Evolutionary conservation across 805 yeast genomes (phyloP).

Genomic region (Blastobotrys chiropterorum): DNA sequence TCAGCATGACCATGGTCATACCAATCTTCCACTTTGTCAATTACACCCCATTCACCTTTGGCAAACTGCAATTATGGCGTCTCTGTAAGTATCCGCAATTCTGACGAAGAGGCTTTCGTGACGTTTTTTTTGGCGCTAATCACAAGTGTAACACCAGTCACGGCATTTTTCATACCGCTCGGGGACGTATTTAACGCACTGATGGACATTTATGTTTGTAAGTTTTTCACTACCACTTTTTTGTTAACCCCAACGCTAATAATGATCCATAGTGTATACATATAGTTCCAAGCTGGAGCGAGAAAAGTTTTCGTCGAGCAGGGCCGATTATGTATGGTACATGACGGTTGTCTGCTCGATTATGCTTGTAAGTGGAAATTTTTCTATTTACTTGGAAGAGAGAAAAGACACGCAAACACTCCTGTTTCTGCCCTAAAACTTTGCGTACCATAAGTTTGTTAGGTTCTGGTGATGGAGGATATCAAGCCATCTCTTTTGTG

Average conservation of each 20-base stretch:
- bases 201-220: not conserved
- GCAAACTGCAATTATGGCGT: conserved; percentile 19
- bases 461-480: conserved; percentile 33
- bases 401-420: conserved; percentile 14
- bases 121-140: not conserved
- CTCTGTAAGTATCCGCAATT: conserved; percentile 15
- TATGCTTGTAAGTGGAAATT: conserved; percentile 19
- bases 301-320: conserved; percentile 14
- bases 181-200: not conserved
- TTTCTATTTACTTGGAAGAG: not conserved
- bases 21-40: not conserved
- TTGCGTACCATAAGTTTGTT: conserved; percentile 23
- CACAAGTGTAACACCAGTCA: conserved; percentile 12
- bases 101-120: not conserved
- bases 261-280: conserved; percentile 15
- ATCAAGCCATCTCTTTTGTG: conserved; percentile 21
- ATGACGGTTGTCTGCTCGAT: conserved; percentile 16
- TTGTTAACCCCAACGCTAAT: not conserved
- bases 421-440: conserved; percentile 32
- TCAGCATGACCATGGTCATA: conserved; percentile 6
- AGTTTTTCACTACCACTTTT: conserved; percentile 2
- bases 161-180: conserved; percentile 15
- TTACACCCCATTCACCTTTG: conserved; percentile 15
- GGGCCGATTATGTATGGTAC: conserved; percentile 24
- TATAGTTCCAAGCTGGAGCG: conserved; percentile 19